Base-by-base conservation (phyloP, 2,329 filamentous ascomycete genomes). In the Orbilia brochopaga region DNA sequence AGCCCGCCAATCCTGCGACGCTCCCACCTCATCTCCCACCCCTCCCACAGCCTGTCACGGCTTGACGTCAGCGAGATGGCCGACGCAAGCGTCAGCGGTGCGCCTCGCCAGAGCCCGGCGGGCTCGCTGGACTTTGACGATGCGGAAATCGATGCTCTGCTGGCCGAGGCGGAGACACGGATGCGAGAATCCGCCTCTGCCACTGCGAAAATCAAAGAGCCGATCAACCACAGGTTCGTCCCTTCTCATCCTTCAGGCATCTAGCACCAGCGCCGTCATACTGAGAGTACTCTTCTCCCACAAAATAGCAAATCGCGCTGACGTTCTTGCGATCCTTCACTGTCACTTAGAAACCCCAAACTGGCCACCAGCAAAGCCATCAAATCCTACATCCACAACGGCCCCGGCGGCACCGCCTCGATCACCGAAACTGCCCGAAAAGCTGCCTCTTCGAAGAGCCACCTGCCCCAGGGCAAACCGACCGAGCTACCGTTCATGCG, bases 151-250 rank as follows among this genome's bases (percentile, higher is more conserved):
- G 78, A 80, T 58, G 66, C 74, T 37, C 77, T 82, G 32, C 77
- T 82, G n/a, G 74, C 76, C 21, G 78, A 81, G 75, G 80, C 80
- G 2, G 80, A 81, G 73, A 75, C 77, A 63, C 78, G 80, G 23
- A 78, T 81, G 64, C 75, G 74, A 70, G 54, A 75, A 77, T 60
- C 60, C 50, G 51, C 74, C 60, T 19, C 48, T 27, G 60, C 67
- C 19, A 44, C 40, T 17, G 27, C 50, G 13, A 35, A 30, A 27
- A 8, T 15, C 30, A 7, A n/a, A 11, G 17, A 32, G 21, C 15
- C 23, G 24, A 40, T 50, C 21, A 65, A 72, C 27, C 67, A 72
- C 50, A 72, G 55, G 67, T 72, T 56, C 30, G 67, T 70, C 48
- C 35, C 53, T 24, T 53, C 53, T 32, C 59, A 23, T 23, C 32